phyloP scores from a whole-genome alignment of 2,329 filamentous ascomycete genomes.

The Penicillium polonicum region DNA sequence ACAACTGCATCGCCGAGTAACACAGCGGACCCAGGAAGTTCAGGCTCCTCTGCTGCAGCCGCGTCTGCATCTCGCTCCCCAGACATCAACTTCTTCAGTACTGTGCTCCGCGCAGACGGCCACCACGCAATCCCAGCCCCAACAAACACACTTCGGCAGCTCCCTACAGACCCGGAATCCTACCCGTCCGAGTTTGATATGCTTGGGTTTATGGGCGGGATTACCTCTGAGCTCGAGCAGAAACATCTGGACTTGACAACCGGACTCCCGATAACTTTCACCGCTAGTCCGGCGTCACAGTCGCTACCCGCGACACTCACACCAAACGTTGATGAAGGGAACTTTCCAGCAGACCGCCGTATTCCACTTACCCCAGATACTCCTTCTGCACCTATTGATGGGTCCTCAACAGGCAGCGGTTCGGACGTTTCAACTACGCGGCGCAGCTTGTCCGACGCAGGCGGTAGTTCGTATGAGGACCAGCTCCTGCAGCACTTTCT shows the following conservation, averaged over 20 bases:
- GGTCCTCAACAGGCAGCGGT: constrained; percentile 12
- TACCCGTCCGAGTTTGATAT: constrained; percentile 33
- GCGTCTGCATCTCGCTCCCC: constrained; percentile 14
- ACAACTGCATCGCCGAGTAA: background rate
- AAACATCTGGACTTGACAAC: constrained; percentile 35
- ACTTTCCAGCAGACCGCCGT: constrained; percentile 11
- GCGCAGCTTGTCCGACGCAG: constrained; percentile 23
- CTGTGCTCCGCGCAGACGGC: constrained; percentile 28
- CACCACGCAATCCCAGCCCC: constrained; percentile 15
- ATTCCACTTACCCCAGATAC: constrained; percentile 18
- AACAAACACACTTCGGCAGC: constrained; percentile 3
- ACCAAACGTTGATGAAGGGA: constrained; percentile 7
- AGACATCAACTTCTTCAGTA: constrained; percentile 30
- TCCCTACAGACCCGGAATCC: constrained; percentile 2
- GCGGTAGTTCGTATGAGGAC: constrained; percentile 28
- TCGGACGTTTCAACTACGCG: constrained; percentile 17
- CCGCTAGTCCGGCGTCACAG: constrained; percentile 12
- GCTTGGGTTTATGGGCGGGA: constrained; percentile 39
- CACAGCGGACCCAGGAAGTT: background rate
- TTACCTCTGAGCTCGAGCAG: constrained; percentile 37
- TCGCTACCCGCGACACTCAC: constrained; percentile 5
- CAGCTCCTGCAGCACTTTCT: constrained; percentile 33
- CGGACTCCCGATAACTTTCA: constrained; percentile 17
- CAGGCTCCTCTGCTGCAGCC: background rate
- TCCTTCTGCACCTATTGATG: constrained; percentile 15